A percentile compares a stretch with the other conserved stretches of the same genome.
Conservation (phyloP, 2,329 filamentous ascomycete genomes). For the Trichoderma endophyticum region DNA sequence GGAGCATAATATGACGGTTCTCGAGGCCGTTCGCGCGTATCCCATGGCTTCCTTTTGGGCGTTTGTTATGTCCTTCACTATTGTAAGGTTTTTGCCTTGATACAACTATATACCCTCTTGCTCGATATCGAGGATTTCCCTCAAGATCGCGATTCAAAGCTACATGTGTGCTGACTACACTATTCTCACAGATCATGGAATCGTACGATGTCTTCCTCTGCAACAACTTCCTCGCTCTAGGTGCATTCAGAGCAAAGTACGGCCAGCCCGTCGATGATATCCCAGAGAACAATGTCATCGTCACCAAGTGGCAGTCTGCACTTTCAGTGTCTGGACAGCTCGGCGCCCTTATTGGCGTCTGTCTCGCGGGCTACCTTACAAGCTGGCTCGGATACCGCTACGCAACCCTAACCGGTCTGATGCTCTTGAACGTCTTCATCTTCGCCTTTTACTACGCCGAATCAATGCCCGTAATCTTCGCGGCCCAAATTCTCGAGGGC, state of each 20-base stretch:
- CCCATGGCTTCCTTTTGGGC: constrained; percentile 3
- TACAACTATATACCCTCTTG: too few species aligned
- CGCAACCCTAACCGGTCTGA: background rate
- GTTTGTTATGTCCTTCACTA: background rate
- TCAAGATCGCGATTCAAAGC: background rate
- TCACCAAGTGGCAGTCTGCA: background rate
- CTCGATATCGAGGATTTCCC: background rate
- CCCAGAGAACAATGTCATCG: background rate
- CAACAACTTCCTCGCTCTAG: constrained; percentile 2
- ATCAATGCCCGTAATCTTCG: background rate
- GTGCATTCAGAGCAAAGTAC: background rate
- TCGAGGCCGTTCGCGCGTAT: background rate
- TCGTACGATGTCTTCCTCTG: constrained; percentile 7
- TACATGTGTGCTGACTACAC: background rate
- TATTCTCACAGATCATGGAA: background rate
- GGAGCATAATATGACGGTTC: constrained; percentile 2
- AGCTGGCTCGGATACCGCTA: constrained; percentile 2
- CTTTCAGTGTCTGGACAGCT: constrained; percentile 2
- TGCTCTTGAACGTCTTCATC: constrained; percentile 2
- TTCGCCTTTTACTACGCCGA: constrained; percentile 1
- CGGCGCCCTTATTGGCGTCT: constrained; percentile 2
- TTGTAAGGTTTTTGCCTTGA: background rate
- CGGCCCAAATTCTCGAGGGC: background rate
- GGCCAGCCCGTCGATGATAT: background rate
- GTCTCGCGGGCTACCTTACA: background rate